Conservation (phyloP, 208 protist species). For the Crithidia fasciculata region DNA sequence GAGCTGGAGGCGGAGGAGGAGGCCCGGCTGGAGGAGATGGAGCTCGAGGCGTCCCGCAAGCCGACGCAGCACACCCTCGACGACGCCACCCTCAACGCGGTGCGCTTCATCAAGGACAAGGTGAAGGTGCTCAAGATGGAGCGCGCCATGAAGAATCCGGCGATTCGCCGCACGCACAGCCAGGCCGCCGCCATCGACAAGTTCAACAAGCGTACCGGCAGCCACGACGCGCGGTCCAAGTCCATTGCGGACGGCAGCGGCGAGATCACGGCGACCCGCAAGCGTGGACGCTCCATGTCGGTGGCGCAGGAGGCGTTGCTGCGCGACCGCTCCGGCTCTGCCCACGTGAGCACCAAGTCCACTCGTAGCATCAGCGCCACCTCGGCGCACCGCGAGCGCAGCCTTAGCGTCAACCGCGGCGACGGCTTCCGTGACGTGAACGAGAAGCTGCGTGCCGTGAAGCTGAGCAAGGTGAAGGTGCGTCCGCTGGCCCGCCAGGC, state of each 20-base stretch:
- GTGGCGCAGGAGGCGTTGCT: slow-evolving; percentile 82
- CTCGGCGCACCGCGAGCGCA: slow-evolving; percentile 73
- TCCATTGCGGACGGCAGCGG: slow-evolving; percentile 42
- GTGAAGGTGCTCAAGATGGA: slow-evolving; percentile 91
- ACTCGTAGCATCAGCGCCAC: slow-evolving; percentile 80
- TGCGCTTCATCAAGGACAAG: slow-evolving; percentile 91
- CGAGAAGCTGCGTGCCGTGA: slow-evolving; percentile 91
- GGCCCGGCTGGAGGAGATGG: slow-evolving; percentile 89
- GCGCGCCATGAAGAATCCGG: slow-evolving; percentile 88
- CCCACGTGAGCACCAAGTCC: slow-evolving; percentile 82
- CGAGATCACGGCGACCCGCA: slow-evolving; percentile 37
- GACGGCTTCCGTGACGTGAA: slow-evolving; percentile 90
- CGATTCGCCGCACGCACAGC: slow-evolving; percentile 81
- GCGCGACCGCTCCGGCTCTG: slow-evolving; percentile 79
- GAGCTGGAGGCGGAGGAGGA: slow-evolving; percentile 95
- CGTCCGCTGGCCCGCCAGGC: slow-evolving; percentile 71
- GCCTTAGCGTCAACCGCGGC: slow-evolving; percentile 78
- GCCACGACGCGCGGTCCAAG: slow-evolving; percentile 56
- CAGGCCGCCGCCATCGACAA: slow-evolving; percentile 79
- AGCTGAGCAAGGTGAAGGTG: slow-evolving; percentile 86
- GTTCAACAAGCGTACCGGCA: slow-evolving; percentile 90
- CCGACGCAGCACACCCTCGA: slow-evolving; percentile 63
- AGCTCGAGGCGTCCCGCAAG: slow-evolving; percentile 93
- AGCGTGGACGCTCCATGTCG: slow-evolving; percentile 81
- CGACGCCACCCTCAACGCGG: slow-evolving; percentile 72